Evolutionary conservation across 495 filamentous ascomycete genomes (phyloP).

Genomic region (Amorphotheca resinae): DNA sequence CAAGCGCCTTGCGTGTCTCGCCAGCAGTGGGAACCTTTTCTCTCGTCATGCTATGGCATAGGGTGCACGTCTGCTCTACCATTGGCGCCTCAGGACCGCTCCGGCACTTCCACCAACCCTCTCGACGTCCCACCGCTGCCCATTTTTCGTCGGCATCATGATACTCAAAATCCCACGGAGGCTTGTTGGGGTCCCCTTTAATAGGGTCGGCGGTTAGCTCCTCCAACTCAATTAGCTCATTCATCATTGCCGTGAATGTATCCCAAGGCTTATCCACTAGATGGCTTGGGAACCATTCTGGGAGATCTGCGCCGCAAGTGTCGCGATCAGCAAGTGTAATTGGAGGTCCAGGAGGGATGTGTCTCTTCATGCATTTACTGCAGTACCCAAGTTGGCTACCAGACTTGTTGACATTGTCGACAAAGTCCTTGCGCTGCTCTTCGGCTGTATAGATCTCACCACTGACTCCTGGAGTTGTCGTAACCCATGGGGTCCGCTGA

Average conservation of each 20-base stretch:
- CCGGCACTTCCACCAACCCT: conserved; percentile 32
- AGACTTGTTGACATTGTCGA: conserved; percentile 4
- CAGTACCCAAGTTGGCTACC: conserved; percentile 1
- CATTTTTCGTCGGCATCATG: conserved; percentile 25
- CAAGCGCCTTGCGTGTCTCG: background rate
- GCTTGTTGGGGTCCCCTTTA: background rate
- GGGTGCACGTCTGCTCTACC: conserved; percentile 23
- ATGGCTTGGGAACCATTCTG: conserved; percentile 6
- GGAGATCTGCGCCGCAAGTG: conserved; percentile 12
- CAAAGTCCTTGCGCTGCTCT: conserved; percentile 10
- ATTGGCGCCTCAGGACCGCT: conserved; percentile 20
- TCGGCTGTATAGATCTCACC: background rate
- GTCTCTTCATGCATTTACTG: conserved; percentile 1
- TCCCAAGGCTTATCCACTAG: conserved; percentile 1
- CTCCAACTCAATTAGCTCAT: conserved; percentile 1
- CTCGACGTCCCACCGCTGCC: conserved; percentile 13
- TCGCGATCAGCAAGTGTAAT: conserved; percentile 16
- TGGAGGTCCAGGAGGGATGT: conserved; percentile 14
- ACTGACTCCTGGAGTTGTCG: background rate
- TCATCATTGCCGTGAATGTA: background rate
- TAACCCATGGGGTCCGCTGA: background rate
- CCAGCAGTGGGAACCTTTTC: background rate
- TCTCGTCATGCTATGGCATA: conserved; percentile 13
- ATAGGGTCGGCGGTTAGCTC: background rate
- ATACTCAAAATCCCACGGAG: conserved; percentile 20